Base-by-base conservation (phyloP, 371 early-diverging fungal species). In the Lichtheimia ornata region DNA sequence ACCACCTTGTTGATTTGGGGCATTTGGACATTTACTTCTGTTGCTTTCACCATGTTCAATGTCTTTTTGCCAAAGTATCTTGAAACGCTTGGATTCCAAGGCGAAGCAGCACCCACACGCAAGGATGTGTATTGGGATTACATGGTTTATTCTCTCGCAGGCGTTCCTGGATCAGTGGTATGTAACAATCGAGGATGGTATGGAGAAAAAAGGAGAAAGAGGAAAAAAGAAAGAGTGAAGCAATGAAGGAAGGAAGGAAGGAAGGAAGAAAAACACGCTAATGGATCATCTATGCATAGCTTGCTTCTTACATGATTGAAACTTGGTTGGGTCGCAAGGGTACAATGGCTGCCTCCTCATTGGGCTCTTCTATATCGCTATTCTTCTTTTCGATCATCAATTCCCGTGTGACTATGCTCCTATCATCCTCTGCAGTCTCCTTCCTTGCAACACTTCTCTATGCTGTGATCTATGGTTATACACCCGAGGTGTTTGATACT, bases 401-500 rank as follows among this genome's bases (percentile, higher is more conserved):
- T 9, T 74, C 83, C 27, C 75, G 77, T 18, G 65, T 76, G 12
- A 81, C 84, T 3, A 88, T 88, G 72, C 74, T 89, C 2, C 56
- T 83, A 7, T 86, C 87, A 15, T 86, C 88, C 2, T 89, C 91
- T 0, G 66, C 84, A 1, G 84, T 91, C 17, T 84, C 85, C 0
- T 84, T 93, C 20, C 72, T 91, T 22, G 87, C 86, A 42, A 92
- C 93, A 2, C 63, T 92, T 18, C 83, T 92, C 66, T 95, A 93
- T 69, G 95, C 93, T 2, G 90, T 90, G 25, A 84, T 89, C 5
- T 94, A 94, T 65, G 87, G 90, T 0, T 95, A 93, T 59, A 93
- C 95, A n/a, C 94, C 95, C 0, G 95, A 95, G 61, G 93, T 92
- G 20, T 95, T 95, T 67, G 84, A 84, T 18, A 83, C 92, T 0